These are phyloP conservation scores for Simmondsia chinensis DNA, from an alignment of 148 eudicot species.

Conservation along the genomic window DNA sequence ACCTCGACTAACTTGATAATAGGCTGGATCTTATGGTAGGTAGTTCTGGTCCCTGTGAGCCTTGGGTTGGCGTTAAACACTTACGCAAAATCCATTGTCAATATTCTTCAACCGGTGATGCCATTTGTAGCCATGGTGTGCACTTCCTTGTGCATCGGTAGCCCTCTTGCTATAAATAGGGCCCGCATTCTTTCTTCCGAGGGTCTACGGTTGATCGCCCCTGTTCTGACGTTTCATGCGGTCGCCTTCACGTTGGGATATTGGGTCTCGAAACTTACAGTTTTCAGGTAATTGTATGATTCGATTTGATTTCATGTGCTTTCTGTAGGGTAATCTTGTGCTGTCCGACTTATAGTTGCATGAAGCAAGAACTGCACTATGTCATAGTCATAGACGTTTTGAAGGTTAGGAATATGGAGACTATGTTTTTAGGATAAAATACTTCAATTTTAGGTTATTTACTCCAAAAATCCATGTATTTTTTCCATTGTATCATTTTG, in stretches of 20 bases:
- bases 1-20: slow-evolving; percentile 21
- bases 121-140: slow-evolving; percentile 91
- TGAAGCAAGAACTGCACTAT: no score
- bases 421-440: no score
- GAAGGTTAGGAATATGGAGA: no score
- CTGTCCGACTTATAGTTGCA: no score
- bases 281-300: slow-evolving; percentile 36
- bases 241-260: slow-evolving; percentile 72
- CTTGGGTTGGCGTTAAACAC: slow-evolving; percentile 80
- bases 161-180: slow-evolving; percentile 91
- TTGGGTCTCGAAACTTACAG: slow-evolving; percentile 76
- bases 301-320: neutral
- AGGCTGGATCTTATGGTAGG: slow-evolving; percentile 41
- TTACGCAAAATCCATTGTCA: slow-evolving; percentile 78
- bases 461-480: no score
- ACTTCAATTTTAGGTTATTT: no score
- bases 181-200: slow-evolving; percentile 64
- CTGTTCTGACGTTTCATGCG: slow-evolving; percentile 74
- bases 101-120: slow-evolving; percentile 80
- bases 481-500: no score
- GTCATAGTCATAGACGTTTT: no score
- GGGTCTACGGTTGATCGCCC: slow-evolving; percentile 70
- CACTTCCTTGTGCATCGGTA: slow-evolving; percentile 93
- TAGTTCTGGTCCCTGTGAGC: slow-evolving; percentile 75
- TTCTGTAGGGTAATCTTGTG: no score